A percentile compares a stretch with the other conserved stretches of the same genome.
Conservation (phyloP, 257 asterid genomes). For the Nicotiana noctiflora region DNA sequence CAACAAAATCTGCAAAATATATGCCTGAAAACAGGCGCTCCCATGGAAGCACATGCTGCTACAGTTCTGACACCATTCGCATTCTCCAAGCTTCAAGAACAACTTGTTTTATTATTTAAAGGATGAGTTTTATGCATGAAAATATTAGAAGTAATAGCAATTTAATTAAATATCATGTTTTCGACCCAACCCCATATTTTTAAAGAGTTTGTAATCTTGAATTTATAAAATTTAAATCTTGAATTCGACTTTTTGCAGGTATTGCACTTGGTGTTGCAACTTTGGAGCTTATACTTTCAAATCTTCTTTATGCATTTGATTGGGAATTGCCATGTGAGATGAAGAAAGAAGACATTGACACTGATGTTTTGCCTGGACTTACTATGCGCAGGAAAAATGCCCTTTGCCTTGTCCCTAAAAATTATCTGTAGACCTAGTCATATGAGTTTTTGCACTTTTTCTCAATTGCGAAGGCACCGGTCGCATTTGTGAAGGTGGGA, state of each 20-base stretch:
- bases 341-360: background rate
- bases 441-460: too few species aligned
- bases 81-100: conserved; percentile 91
- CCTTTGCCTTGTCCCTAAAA: background rate
- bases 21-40: conserved; percentile 91
- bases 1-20: conserved; percentile 93
- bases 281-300: background rate
- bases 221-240: too few species aligned
- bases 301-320: background rate
- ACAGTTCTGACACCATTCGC: conserved; percentile 84
- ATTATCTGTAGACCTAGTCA: background rate
- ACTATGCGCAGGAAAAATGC: background rate
- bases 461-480: too few species aligned
- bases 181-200: too few species aligned
- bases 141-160: too few species aligned
- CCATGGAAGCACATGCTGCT: conserved; percentile 99
- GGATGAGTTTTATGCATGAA: too few species aligned
- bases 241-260: background rate
- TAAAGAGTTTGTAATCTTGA: too few species aligned
- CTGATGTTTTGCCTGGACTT: background rate
- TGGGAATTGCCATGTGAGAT: background rate
- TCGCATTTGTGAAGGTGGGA: too few species aligned
- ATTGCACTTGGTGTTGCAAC: background rate
- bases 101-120: conserved; percentile 19
- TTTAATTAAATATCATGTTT: too few species aligned